Evolutionary conservation across 2,329 filamentous ascomycete species (phyloP), one percentile per base, ranked within the genome.

Genomic region (Nigrospora sphaerica): DNA sequence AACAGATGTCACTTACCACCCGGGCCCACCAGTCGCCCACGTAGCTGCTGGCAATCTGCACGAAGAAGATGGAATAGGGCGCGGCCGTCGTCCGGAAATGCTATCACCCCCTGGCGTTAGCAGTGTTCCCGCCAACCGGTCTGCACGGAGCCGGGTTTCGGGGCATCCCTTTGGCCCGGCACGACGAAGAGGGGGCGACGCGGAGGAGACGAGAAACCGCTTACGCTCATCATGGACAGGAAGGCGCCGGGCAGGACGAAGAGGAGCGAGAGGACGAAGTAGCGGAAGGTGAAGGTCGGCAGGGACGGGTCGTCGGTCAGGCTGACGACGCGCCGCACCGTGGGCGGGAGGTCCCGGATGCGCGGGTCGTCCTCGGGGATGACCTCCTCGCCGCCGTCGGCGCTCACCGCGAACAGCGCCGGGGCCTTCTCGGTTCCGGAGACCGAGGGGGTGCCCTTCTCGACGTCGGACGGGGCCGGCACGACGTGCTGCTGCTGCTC

Each of bases 61-160:
- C 78, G 50, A 83, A 82, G 57, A 81, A 81, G 41, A 82, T 71
- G 0, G 77, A 79, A 55, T 81, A 83, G 0, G 74, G 72, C 1
- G 76, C 74, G 38, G 70, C 71, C 0, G 78, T 81, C 2, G 78
- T 81, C 39, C 78, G 70, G 54, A 72, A 82, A 42, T 36, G 34
- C 23, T 28, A 28, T 10, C 23, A 28, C 23, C 23, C 6, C 10
- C 23, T 28, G 7, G 23, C 7, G 23, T 28, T 28, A 28, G 23
- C 23, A 2, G 23, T 28, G 23, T 28, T 28, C 10, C 23, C 23
- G 6, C 4, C 5, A 28, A 6, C 4, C 6, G 2, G 7, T 28
- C 6, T 10, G 23, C 23, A 10, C 10, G 7, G 23, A 10, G 23
- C 23, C 23, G 2, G n/a, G 23, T 28, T 10, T 10, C 23, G 23